Percentiles rank a stretch among this genome's conserved stretches.
These are phyloP conservation scores for Hawksworthiomyces lignivorus DNA, from an alignment of 2,329 filamentous ascomycete species.

Conservation along the genomic window DNA sequence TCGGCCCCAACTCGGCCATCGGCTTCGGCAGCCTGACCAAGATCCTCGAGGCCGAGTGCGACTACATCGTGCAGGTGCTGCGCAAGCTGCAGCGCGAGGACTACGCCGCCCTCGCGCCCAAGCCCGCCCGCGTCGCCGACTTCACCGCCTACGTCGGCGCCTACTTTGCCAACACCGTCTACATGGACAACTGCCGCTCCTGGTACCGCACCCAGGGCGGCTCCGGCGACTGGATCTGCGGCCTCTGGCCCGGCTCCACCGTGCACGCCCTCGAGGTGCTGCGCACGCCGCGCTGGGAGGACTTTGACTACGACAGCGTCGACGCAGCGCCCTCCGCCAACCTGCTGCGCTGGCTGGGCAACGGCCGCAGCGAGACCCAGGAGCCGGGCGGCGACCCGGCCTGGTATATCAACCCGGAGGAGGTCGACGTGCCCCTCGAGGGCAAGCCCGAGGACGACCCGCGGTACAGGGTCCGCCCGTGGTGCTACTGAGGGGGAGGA, in stretches of 20 bases:
- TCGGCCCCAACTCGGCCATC: conserved; percentile 40
- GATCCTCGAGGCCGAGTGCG: conserved; percentile 40
- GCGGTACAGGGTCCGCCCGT: conserved; percentile 27
- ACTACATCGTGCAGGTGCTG: conserved; percentile 38
- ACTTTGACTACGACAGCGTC: conserved; percentile 32
- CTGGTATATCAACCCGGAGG: conserved; percentile 32
- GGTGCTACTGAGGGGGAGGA: conserved; percentile 23
- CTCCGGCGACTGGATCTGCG: conserved; percentile 30
- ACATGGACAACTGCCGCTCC: conserved; percentile 39
- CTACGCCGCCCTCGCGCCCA: conserved; percentile 36
- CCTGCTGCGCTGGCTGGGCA: conserved; percentile 32
- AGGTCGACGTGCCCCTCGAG: conserved; percentile 28
- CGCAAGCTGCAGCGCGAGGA: conserved; percentile 41
- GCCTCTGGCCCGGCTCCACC: conserved; percentile 37
- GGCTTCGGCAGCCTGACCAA: conserved; percentile 38
- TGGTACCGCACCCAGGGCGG: conserved; percentile 45
- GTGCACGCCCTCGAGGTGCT: conserved; percentile 36
- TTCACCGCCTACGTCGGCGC: conserved; percentile 38
- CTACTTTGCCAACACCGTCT: conserved; percentile 36
- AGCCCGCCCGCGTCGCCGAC: conserved; percentile 34
- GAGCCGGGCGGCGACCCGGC: conserved; percentile 25
- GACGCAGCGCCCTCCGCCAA: conserved; percentile 24
- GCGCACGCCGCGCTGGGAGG: conserved; percentile 37
- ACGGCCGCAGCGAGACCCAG: conserved; percentile 34
- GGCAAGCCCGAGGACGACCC: conserved; percentile 29